Percentiles rank a stretch among this genome's conserved stretches.
Conservation (phyloP, 352 stramenopile species). For the Hyaloperonospora brassicae region DNA sequence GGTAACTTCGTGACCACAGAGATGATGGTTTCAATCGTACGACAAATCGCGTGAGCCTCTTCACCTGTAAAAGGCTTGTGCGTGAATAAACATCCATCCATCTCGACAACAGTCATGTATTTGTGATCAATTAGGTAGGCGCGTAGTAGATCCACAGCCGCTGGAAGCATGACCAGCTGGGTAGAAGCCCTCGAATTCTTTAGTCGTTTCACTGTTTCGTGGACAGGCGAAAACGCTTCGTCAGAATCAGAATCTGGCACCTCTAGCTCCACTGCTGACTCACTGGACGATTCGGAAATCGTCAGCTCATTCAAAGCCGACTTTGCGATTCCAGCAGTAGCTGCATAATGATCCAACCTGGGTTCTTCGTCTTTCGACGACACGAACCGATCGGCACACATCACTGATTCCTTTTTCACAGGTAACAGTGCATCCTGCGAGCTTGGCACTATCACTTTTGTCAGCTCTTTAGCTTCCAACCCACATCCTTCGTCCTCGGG, state of each 20-base stretch:
- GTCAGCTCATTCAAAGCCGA: too few species aligned
- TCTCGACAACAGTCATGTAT: conserved; percentile 12
- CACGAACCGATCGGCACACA: too few species aligned
- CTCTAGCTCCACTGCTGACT: conserved; percentile 17
- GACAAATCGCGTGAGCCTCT: conserved; percentile 18
- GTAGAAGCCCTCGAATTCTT: neutral
- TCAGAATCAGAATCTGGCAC: conserved; percentile 23
- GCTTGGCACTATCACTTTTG: too few species aligned
- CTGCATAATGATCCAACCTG: too few species aligned
- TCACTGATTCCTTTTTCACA: too few species aligned
- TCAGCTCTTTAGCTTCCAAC: too few species aligned
- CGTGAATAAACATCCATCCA: conserved; percentile 28
- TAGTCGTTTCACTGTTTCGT: conserved; percentile 16
- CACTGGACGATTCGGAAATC: neutral
- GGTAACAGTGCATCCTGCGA: too few species aligned
- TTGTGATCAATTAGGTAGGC: conserved; percentile 20
- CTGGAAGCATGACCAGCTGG: conserved; percentile 22
- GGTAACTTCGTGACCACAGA: conserved; percentile 18
- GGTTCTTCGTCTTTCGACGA: too few species aligned
- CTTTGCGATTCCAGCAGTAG: too few species aligned
- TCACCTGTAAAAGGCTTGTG: conserved; percentile 14
- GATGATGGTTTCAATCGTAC: conserved; percentile 15
- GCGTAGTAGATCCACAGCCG: conserved; percentile 19
- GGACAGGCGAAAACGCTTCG: conserved; percentile 15
- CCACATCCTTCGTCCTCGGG: too few species aligned